Percentiles rank a stretch among this genome's conserved stretches.
Conservation (phyloP, 2,329 filamentous ascomycete genomes). For the Pseudogymnoascus sp. region DNA sequence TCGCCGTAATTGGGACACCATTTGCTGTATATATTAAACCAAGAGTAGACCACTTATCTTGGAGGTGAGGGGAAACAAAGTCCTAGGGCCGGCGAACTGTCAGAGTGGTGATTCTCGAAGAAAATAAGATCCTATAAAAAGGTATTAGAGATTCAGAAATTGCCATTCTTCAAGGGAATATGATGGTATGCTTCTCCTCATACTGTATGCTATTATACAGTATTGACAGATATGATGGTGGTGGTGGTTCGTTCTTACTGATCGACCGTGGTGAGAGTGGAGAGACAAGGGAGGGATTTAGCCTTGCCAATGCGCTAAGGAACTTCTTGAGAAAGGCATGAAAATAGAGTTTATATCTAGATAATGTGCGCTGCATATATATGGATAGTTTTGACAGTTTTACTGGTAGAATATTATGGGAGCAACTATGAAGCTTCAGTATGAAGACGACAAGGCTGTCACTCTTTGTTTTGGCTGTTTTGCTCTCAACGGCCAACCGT, state of each 20-base stretch:
- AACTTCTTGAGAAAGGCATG: not conserved
- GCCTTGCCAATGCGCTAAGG: not conserved
- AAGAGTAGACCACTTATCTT: not conserved
- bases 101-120: not conserved
- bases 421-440: not conserved
- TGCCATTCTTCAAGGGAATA: not conserved
- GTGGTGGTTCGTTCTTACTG: not conserved
- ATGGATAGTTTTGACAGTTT: not conserved
- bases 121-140: not conserved
- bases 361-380: not conserved
- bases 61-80: not conserved
- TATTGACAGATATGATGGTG: not conserved
- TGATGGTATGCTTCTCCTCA: not conserved
- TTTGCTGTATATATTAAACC: not conserved
- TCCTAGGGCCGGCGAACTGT: not conserved
- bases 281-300: not conserved
- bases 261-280: not conserved
- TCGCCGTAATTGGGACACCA: slow-evolving; percentile 5
- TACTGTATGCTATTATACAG: not conserved
- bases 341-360: not conserved
- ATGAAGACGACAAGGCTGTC: not conserved
- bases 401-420: not conserved
- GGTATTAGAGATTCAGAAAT: not conserved
- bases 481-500: slow-evolving; percentile 6
- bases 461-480: not conserved